phyloP scores from a whole-genome alignment of 1,139 yeast species.

The Saccharomyces pastorianus region DNA sequence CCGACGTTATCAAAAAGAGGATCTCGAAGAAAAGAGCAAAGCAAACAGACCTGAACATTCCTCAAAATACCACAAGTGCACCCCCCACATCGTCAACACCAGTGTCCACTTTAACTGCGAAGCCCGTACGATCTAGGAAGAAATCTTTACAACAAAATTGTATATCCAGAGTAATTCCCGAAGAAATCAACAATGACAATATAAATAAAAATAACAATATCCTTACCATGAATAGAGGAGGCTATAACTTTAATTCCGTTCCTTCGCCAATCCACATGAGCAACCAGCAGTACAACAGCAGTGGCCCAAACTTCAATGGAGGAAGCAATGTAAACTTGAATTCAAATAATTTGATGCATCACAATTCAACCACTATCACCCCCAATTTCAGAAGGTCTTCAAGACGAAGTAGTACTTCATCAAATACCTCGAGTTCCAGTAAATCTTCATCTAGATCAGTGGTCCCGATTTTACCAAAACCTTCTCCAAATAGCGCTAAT shows the following conservation, averaged over 20 bases:
- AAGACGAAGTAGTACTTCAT: constrained; percentile 28
- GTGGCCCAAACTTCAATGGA: background rate
- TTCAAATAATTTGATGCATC: constrained; percentile 14
- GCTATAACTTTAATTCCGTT: background rate
- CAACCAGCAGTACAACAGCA: background rate
- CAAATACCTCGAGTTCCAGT: constrained; percentile 25
- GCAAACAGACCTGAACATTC: background rate
- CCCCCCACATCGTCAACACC: constrained; percentile 12
- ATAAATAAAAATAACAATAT: background rate
- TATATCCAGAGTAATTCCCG: background rate
- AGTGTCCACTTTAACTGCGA: constrained; percentile 8
- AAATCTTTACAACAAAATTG: background rate
- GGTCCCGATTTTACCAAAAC: constrained; percentile 32
- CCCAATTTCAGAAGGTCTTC: constrained; percentile 11
- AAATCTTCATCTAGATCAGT: constrained; percentile 27
- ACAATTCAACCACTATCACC: constrained; percentile 11
- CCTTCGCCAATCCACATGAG: background rate
- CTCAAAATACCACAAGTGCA: background rate
- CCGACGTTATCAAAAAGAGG: constrained; percentile 89
- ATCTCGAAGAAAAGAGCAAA: constrained; percentile 33
- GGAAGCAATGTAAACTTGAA: constrained; percentile 9
- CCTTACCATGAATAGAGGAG: background rate
- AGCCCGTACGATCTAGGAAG: background rate
- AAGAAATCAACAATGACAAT: background rate
- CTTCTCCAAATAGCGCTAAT: constrained; percentile 16